These are phyloP conservation scores for Saccharomycopsis vini DNA, from an alignment of 805 yeast genomes.

Conservation along the genomic window DNA sequence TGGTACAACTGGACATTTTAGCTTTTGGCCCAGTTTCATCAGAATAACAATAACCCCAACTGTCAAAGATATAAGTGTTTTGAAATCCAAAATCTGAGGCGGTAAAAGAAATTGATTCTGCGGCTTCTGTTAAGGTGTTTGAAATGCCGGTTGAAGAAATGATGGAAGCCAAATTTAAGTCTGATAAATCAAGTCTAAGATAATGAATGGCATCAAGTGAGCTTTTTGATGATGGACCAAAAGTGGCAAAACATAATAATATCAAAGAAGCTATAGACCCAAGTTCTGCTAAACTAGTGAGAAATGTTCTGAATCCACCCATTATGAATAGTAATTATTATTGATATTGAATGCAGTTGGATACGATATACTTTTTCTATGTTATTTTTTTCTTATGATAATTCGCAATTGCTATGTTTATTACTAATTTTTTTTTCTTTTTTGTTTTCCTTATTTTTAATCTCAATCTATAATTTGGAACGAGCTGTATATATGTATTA, in stretches of 20 bases:
- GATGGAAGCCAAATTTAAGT: conserved; percentile 23
- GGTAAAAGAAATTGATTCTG: conserved; percentile 12
- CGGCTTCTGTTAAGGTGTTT: conserved; percentile 16
- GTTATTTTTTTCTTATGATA: too few relatives aligned
- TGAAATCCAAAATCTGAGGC: conserved; percentile 31
- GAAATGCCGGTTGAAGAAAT: conserved; percentile 18
- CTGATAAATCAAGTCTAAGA: conserved; percentile 38
- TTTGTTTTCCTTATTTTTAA: too few relatives aligned
- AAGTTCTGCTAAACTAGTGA: conserved; percentile 25
- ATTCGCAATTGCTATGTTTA: too few relatives aligned
- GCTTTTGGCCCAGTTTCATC: conserved; percentile 21
- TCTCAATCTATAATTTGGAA: too few relatives aligned
- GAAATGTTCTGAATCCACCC: conserved; percentile 22
- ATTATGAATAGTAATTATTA: conserved; percentile 3
- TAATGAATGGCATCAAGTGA: conserved; percentile 39
- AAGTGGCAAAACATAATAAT: conserved; percentile 40
- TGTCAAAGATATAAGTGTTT: conserved; percentile 44
- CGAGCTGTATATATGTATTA: too few relatives aligned
- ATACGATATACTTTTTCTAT: too few relatives aligned
- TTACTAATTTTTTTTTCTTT: too few relatives aligned
- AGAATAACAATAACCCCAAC: conserved; percentile 60
- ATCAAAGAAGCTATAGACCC: conserved; percentile 36
- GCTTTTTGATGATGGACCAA: conserved; percentile 37
- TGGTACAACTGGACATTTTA: conserved; percentile 37
- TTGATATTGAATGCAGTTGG: too few relatives aligned